phyloP scores from a whole-genome alignment of 371 early-diverging fungal species.

The Coemansia sp. region DNA sequence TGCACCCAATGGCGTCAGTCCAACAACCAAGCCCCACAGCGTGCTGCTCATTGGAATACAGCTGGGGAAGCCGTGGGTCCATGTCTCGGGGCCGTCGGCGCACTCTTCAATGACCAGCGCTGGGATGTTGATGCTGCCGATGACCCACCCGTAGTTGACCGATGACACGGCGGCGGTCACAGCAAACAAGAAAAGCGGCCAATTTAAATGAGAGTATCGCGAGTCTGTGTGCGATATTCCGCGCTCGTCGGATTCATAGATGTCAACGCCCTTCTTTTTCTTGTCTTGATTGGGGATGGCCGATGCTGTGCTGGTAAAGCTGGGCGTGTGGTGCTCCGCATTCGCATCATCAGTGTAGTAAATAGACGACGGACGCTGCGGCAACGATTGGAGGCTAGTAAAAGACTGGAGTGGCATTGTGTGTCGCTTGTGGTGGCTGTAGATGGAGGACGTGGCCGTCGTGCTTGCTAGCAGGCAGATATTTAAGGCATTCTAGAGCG shows the following conservation, averaged over 20 bases:
- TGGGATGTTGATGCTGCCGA: conserved; percentile 45
- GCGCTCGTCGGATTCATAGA: conserved; percentile 20
- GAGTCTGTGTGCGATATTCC: conserved; percentile 33
- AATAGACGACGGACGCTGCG: background rate
- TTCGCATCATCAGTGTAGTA: background rate
- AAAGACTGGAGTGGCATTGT: background rate
- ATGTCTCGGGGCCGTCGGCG: conserved; percentile 36
- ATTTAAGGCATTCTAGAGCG: no score
- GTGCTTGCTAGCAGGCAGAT: no score
- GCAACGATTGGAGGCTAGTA: background rate
- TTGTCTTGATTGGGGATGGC: background rate
- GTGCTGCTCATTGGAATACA: conserved; percentile 80
- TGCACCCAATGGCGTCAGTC: conserved; percentile 74
- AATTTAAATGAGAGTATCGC: conserved; percentile 26
- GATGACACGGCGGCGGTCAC: conserved; percentile 37
- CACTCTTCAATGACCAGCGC: conserved; percentile 45
- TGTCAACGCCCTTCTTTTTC: conserved; percentile 4
- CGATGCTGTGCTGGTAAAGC: conserved; percentile 18
- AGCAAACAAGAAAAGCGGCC: conserved; percentile 30
- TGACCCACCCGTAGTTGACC: conserved; percentile 46
- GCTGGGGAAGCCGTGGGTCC: conserved; percentile 54
- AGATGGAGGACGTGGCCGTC: no score
- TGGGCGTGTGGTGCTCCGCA: background rate
- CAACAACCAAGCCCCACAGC: conserved; percentile 67
- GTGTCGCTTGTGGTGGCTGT: no score